phyloP scores from a whole-genome alignment of 371 early-diverging fungal genomes.

The Mucor indicus region DNA sequence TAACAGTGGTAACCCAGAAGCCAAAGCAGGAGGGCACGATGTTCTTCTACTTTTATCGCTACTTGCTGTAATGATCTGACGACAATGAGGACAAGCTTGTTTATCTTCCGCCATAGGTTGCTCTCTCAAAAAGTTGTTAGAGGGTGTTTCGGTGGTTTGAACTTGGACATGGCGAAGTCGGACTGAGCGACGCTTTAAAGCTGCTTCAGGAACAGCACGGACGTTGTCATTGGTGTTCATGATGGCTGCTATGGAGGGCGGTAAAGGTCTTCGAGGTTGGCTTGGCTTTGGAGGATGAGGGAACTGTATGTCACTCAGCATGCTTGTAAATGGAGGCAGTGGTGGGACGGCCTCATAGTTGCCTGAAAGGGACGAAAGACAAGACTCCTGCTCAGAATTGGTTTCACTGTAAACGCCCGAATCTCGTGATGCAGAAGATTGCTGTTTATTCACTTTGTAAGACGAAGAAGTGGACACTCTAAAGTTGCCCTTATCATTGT shows the following conservation, averaged over 20 bases:
- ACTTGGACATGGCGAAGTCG: conserved; percentile 38
- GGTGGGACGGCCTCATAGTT: neutral
- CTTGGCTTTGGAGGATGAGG: conserved; percentile 27
- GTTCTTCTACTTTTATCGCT: conserved; percentile 9
- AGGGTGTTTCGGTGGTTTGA: conserved; percentile 16
- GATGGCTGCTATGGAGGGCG: conserved; percentile 31
- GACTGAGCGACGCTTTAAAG: conserved; percentile 31
- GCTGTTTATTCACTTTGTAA: neutral
- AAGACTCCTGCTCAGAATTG: conserved; percentile 25
- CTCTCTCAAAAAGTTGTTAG: no score
- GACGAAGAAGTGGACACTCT: no score
- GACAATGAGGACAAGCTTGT: conserved; percentile 33
- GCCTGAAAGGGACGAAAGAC: neutral
- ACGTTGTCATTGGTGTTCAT: conserved; percentile 11
- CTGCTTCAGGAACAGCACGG: conserved; percentile 29
- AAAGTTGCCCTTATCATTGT: no score
- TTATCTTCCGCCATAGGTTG: no score
- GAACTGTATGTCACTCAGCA: conserved; percentile 20
- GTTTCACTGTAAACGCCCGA: conserved; percentile 42
- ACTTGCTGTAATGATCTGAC: conserved; percentile 1
- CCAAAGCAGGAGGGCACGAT: conserved; percentile 33
- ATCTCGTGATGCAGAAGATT: conserved; percentile 16
- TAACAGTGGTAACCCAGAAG: conserved; percentile 11
- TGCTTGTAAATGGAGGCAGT: neutral
- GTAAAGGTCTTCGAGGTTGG: conserved; percentile 21